Percentiles rank a stretch among this genome's conserved stretches.
These are phyloP conservation scores for Elaeis oleifera DNA, from an alignment of 202 grass and related monocot species.

Conservation along the genomic window DNA sequence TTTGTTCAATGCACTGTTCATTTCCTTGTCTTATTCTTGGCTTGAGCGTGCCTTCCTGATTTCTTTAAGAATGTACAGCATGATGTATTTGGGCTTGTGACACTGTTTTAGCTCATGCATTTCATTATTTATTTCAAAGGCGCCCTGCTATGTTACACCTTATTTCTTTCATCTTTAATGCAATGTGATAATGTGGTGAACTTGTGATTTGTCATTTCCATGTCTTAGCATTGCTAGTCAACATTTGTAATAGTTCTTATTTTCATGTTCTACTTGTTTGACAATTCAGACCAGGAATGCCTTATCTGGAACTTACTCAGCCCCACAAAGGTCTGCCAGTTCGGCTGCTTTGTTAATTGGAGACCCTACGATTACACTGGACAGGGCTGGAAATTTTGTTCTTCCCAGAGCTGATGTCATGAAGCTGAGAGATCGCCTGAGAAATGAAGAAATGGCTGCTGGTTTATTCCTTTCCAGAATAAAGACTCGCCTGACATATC, in stretches of 20 bases:
- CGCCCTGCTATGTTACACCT: too few species aligned
- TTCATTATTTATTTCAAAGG: too few species aligned
- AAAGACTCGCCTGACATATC: slow-evolving; percentile 56
- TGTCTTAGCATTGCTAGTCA: too few species aligned
- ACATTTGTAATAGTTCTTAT: slow-evolving; percentile 17
- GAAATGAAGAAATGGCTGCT: slow-evolving; percentile 81
- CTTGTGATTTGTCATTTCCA: too few species aligned
- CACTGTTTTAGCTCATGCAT: too few species aligned
- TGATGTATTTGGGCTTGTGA: too few species aligned
- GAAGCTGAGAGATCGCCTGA: slow-evolving; percentile 91
- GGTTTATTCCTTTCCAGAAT: slow-evolving; percentile 70
- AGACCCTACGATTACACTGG: slow-evolving; percentile 79
- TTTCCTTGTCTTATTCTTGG: too few species aligned
- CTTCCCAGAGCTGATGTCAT: slow-evolving; percentile 98
- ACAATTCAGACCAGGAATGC: slow-evolving; percentile 89
- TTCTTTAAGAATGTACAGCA: too few species aligned
- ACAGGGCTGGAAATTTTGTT: slow-evolving; percentile 98
- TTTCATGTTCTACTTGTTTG: slow-evolving; percentile 6
- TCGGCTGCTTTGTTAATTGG: slow-evolving; percentile 98
- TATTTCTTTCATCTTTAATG: too few species aligned
- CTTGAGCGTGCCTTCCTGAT: too few species aligned
- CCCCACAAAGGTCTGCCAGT: slow-evolving; percentile 91
- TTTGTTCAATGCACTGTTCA: too few species aligned
- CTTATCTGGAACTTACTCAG: slow-evolving; percentile 95
- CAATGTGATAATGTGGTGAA: too few species aligned